Evolutionary conservation across 257 asterid genomes (phyloP), one percentile per base, ranked within the genome.

Genomic region (Rubia yunnanensis): DNA sequence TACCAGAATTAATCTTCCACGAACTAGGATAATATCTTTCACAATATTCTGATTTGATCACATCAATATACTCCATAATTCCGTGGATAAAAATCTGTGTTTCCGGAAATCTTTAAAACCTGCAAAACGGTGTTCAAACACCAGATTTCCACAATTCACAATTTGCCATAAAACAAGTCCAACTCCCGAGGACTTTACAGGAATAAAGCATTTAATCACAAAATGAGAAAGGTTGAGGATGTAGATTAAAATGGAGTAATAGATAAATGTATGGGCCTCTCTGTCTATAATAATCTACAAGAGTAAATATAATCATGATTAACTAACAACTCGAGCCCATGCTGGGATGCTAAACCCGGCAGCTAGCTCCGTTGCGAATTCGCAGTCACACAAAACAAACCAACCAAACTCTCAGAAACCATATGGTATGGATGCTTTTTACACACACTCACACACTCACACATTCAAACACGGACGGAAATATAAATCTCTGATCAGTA

Each of bases 301-400:
- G 62, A 26, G 31, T 27, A 28, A 28, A 20, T 20, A 23, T 6
- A 20, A 20, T 20, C 27, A 55, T 27, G 18, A 24, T 55, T 55
- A 54, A 24, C 31, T 56, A 56, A 56, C 62, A 27, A 56, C 60
- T 27, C 17, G 60, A 20, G 26, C 5, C 30, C 69, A 49, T 20
- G 69, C 60, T 28, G 26, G 35, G 35, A 22, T 1, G 26, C 17
- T 67, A 17, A 15, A 67, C 48, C 35, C 50, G 26, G 62, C 71
- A 26, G 59, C 53, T 11, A 18, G 59, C 53, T 11, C 44, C 8
- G 71, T 48, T 56, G 64, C 56, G 44, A 56, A 26, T 56, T 56
- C 8, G 62, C 62, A 56, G 17, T 23, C 49, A 52, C 62, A 49
- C 62, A 52, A 66, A 17, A 49, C 62, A 52, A 66, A 24, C 22